These are phyloP conservation scores for Mycena vulgaris DNA, from an alignment of 768 basidiomycete species.

Conservation along the genomic window DNA sequence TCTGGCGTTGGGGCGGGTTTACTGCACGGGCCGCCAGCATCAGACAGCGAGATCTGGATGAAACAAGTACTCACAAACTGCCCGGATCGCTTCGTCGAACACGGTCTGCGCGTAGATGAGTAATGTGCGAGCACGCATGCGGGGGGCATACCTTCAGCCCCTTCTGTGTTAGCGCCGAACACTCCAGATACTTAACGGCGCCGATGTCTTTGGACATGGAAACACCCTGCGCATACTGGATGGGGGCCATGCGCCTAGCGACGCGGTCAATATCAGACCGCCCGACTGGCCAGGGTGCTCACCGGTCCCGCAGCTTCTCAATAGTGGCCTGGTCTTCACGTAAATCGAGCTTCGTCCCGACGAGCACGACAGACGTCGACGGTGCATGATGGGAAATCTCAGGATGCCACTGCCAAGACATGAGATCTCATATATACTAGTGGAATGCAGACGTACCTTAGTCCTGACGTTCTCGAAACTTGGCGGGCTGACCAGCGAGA, in stretches of 20 bases:
- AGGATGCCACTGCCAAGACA: constrained; percentile 84
- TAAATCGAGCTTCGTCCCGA: constrained; percentile 97
- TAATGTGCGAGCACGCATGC: neutral
- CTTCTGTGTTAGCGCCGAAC: constrained; percentile 97
- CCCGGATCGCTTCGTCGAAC: constrained; percentile 98
- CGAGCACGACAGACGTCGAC: constrained; percentile 91
- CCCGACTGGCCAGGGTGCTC: constrained; percentile 31
- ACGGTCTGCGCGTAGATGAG: constrained; percentile 70
- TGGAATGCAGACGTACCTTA: constrained; percentile 73
- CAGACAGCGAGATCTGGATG: neutral
- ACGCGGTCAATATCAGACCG: constrained; percentile 16
- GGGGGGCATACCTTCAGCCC: constrained; percentile 75
- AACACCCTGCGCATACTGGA: constrained; percentile 92
- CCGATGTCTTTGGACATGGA: constrained; percentile 94
- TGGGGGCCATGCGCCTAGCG: constrained; percentile 91
- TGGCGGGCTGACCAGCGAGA: constrained; percentile 97
- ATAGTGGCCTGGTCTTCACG: constrained; percentile 96
- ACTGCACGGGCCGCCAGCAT: constrained; percentile 59
- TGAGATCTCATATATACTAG: constrained; percentile 33
- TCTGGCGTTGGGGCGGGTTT: constrained; percentile 72
- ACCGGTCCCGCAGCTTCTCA: constrained; percentile 94
- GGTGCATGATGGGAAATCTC: constrained; percentile 99
- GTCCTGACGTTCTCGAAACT: constrained; percentile 99
- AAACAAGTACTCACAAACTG: constrained; percentile 80
- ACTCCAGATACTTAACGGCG: constrained; percentile 96